Evolutionary conservation across 345 rosid genomes (phyloP), one percentile per base, ranked within the genome.

Genomic region (Brassica cretica): DNA sequence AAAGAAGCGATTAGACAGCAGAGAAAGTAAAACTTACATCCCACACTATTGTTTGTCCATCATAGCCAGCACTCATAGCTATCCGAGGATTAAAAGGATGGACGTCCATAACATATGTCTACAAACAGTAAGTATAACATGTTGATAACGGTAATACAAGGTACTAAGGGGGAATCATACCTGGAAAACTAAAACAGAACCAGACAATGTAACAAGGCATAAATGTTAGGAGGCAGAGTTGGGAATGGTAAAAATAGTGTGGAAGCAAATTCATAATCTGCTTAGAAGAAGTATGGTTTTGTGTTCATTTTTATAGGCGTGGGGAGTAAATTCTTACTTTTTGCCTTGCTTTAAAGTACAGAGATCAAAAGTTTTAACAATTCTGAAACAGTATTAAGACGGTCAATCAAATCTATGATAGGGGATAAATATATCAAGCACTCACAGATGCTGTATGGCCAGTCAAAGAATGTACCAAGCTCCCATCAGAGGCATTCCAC

Each of bases 31-130:
- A 81, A 90, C 99, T 88, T 84, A 96, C 99, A 87, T 96, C 99
- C 99, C 99, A 96, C 70, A 96, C 88, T 67, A 96, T 96, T 19
- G 94, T 90, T 85, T 84, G 88, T 71, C 98, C 99, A 79, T 96
- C 99, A 83, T 96, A 96, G 79, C 99, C 99, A 75, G 98, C 98
- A 83, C 98, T 96, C 99, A 96, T 96, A 65, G 99, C 99, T 62
- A 96, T 89, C 81, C 98, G 88, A 8, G 97, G 98, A 81, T 96
- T 93, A 86, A 93, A 91, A 82, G 99, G 99, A 80, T 96, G 98
- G 77, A 93, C 98, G 76, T 96, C 99, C 81, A 96, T 86, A 81
- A 96, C 98, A 86, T 93, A 95, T 18, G 99, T 96, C 99, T 96
- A 81, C 74, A 72, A 58, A 66, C 16, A 79, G 56, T 63, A 70